These are phyloP conservation scores for Gaeumannomyces sp. DNA, from an alignment of 2,329 filamentous ascomycete species.

Conservation along the genomic window DNA sequence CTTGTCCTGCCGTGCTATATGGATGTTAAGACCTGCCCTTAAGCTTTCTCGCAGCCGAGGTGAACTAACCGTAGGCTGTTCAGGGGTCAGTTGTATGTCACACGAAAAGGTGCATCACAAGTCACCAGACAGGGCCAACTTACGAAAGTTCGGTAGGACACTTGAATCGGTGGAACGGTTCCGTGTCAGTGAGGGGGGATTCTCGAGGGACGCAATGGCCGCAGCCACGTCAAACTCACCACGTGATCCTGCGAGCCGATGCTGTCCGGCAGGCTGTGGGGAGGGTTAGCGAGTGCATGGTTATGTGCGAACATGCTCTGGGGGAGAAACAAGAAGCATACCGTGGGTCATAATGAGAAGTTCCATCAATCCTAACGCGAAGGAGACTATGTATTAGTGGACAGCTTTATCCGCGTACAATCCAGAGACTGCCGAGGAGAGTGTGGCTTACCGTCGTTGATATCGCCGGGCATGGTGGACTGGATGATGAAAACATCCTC, in stretches of 20 bases:
- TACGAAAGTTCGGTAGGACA: conserved; percentile 11
- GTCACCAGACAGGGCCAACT: background rate
- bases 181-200: background rate
- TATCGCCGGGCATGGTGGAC: conserved; percentile 89
- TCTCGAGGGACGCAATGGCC: background rate
- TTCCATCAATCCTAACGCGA: conserved; percentile 66
- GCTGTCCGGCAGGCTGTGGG: conserved; percentile 17
- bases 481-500: conserved; percentile 98
- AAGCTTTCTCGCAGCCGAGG: background rate
- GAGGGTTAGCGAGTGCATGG: background rate
- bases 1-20: conserved; percentile 95
- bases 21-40: conserved; percentile 68
- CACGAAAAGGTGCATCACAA: background rate
- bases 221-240: background rate
- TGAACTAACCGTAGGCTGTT: conserved; percentile 9
- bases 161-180: background rate
- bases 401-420: background rate
- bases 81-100: conserved; percentile 2
- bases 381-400: background rate
- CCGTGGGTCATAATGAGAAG: conserved; percentile 95
- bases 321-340: conserved; percentile 5
- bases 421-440: too few species aligned
- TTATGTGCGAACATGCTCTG: background rate
- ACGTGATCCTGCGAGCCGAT: conserved; percentile 19
- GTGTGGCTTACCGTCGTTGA: conserved; percentile 67